Base-by-base conservation (phyloP, 257 asterid species). In the Ilex asprella region DNA sequence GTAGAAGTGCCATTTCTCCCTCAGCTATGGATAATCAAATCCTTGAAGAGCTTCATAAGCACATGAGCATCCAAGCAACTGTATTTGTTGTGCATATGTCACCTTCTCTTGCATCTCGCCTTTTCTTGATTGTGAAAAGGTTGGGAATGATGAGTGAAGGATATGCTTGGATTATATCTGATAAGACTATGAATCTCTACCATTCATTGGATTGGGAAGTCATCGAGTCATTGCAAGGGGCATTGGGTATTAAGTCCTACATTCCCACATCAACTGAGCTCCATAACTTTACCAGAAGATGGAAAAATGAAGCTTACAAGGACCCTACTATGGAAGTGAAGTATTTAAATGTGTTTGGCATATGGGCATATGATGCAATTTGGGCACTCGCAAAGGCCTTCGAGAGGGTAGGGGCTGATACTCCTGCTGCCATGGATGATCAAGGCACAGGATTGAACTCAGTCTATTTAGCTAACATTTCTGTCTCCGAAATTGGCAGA, bases 91-190 rank as follows among this genome's bases (percentile, higher is more conserved):
- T 77, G n/a, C 83, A 75, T 30, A 14, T 78, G 74, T 64, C 85
- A n/a, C 67, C 72, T 12, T 56, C 73, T 41, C 70, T 65, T 10
- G 65, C 78, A 16, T 63, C 78, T 46, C 74, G 30, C 54, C 65
- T 82, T 46, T 72, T 82, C 64, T 12, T 12, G 44, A 67, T 16
- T 32, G 76, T 81, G 1, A 72, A 69, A 60, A 55, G 30, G 64
- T 64, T 82, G 2, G 76, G 77, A 39, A 71, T 78, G 84, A 69
- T 71, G 77, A 61, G 65, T 58, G 67, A 64, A 59, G 85, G 81
- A 47, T 74, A 58, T 62, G 81, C 77, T 12, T 82, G 88, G 88
- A 62, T 82, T 7, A 44, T 72, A 52, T 79, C 81, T 8, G 75
- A 70, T 62, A 74, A 69, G 66, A 60, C 73, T 55, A 82, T 76